A percentile compares a stretch with the other conserved stretches of the same genome.
Conservation (phyloP, 306 rosid species). For the Lagenaria siceraria region DNA sequence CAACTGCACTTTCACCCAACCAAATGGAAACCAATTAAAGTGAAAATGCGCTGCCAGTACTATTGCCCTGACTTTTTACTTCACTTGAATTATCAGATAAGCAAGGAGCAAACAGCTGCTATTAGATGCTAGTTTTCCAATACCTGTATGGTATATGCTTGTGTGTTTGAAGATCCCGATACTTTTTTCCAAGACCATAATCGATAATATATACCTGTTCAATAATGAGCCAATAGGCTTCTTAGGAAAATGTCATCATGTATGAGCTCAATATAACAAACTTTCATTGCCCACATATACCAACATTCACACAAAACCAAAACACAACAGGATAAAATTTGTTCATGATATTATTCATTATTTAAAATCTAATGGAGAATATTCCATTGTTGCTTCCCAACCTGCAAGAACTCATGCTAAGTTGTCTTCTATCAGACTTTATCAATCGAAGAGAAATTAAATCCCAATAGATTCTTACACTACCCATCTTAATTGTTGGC, state of each 20-base stretch:
- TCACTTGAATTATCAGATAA: not conserved
- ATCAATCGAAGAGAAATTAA: not conserved
- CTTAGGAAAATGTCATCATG: not conserved
- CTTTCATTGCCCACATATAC: not conserved
- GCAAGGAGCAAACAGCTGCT: conserved; percentile 3
- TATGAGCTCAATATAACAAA: conserved; percentile 19
- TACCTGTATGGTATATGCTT: conserved; percentile 99
- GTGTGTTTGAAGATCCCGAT: conserved; percentile 92
- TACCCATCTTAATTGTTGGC: not conserved
- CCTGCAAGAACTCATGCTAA: not conserved
- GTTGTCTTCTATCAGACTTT: not conserved
- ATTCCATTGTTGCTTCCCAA: not conserved
- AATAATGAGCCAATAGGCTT: conserved; percentile 9
- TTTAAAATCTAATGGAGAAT: not conserved
- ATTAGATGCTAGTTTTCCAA: conserved; percentile 8
- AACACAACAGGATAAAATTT: not conserved
- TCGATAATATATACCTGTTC: conserved; percentile 79
- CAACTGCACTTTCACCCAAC: not conserved
- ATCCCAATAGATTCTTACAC: not conserved
- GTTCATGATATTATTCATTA: not conserved
- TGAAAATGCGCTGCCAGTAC: not conserved
- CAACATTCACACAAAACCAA: not conserved
- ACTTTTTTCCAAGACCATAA: conserved; percentile 96
- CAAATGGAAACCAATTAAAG: not conserved
- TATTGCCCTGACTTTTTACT: not conserved